These are phyloP conservation scores for Colletotrichum zoysiae DNA, from an alignment of 2,329 filamentous ascomycete genomes.

Conservation along the genomic window DNA sequence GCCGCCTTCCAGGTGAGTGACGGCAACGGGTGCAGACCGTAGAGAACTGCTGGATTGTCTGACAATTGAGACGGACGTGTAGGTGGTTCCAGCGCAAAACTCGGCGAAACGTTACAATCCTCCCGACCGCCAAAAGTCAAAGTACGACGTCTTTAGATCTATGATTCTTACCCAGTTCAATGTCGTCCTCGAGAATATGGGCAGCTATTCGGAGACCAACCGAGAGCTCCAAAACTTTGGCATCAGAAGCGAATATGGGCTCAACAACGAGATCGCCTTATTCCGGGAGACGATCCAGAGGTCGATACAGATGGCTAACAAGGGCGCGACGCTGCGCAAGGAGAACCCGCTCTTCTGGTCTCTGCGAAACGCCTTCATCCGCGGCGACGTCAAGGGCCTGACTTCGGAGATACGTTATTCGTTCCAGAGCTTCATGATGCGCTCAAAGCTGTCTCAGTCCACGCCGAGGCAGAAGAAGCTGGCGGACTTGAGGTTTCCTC, in stretches of 20 bases:
- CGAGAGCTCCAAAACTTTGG: conserved; percentile 43
- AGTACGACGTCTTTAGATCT: conserved; percentile 39
- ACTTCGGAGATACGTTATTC: conserved; percentile 72
- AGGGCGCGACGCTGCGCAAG: conserved; percentile 52
- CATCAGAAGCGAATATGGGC: conserved; percentile 51
- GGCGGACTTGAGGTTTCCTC: conserved; percentile 87
- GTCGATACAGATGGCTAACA: conserved; percentile 60
- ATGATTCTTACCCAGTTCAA: conserved; percentile 42
- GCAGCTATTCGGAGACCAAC: conserved; percentile 38
- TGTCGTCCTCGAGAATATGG: conserved; percentile 34
- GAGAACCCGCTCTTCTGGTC: conserved; percentile 69
- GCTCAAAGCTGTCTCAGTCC: conserved; percentile 66
- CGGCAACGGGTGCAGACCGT: background rate
- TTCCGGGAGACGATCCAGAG: conserved; percentile 61
- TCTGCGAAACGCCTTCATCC: conserved; percentile 71
- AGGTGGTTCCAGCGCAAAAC: background rate
- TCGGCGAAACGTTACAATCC: background rate
- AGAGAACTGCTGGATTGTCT: background rate
- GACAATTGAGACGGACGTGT: background rate
- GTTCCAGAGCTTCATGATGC: conserved; percentile 76
- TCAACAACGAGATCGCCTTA: conserved; percentile 58
- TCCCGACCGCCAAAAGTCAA: conserved; percentile 9
- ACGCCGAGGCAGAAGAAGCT: conserved; percentile 72
- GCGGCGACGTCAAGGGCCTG: conserved; percentile 64
- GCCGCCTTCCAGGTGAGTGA: conserved; percentile 33